These are phyloP conservation scores for Microstroma glucosiphilum DNA, from an alignment of 1,284 basidiomycete genomes.

Conservation along the genomic window DNA sequence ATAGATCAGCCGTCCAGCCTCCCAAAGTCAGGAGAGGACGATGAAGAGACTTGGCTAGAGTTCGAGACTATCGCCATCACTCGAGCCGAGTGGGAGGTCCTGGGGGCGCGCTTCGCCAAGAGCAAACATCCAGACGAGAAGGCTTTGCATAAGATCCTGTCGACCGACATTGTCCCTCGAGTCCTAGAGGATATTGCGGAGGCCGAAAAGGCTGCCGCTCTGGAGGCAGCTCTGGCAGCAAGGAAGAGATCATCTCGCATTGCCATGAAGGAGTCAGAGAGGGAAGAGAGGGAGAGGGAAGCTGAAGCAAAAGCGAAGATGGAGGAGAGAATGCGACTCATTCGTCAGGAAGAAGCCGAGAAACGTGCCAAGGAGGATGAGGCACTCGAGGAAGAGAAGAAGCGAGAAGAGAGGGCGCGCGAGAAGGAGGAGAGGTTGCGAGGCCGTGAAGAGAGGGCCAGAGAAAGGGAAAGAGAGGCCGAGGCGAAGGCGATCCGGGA, in stretches of 20 bases:
- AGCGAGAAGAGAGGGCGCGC: conserved; percentile 50
- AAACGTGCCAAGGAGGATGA: conserved; percentile 54
- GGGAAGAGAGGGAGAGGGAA: conserved; percentile 56
- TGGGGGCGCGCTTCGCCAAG: conserved; percentile 65
- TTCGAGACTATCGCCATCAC: conserved; percentile 66
- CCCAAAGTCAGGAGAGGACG: conserved; percentile 10
- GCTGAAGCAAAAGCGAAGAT: conserved; percentile 52
- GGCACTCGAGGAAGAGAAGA: conserved; percentile 52
- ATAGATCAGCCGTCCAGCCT: conserved; percentile 4
- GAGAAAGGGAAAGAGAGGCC: conserved; percentile 49
- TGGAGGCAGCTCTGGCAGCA: conserved; percentile 62
- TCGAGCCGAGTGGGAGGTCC: conserved; percentile 60
- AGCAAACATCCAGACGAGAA: conserved; percentile 73
- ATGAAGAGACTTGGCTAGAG: conserved; percentile 43
- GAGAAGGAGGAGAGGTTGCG: conserved; percentile 53
- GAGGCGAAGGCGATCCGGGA: conserved; percentile 33
- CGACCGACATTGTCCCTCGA: conserved; percentile 62
- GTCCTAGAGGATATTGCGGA: conserved; percentile 57
- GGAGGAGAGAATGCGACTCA: conserved; percentile 54
- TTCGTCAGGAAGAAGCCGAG: conserved; percentile 58
- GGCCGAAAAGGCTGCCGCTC: conserved; percentile 56
- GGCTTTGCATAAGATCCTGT: conserved; percentile 65
- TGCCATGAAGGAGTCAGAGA: conserved; percentile 58
- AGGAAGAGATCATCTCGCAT: conserved; percentile 79
- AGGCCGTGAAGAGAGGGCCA: conserved; percentile 44